Conservation (phyloP, 768 basidiomycete genomes). For the Ramaria sp. region DNA sequence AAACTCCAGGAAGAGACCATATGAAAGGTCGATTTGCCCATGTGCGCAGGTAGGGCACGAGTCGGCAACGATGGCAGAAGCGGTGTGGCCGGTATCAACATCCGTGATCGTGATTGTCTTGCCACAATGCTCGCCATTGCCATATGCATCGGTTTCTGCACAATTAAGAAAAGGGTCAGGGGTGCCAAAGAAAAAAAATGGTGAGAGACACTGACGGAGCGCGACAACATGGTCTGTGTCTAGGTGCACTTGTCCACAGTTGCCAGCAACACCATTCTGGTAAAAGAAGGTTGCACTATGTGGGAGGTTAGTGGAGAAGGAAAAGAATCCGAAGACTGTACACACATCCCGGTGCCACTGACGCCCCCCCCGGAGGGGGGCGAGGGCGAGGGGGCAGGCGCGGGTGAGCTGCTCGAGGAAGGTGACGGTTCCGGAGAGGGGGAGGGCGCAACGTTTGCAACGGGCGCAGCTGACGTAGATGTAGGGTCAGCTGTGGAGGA, state of each 20-base stretch:
- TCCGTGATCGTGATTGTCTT: constrained; percentile 53
- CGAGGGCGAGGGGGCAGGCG: constrained; percentile 12
- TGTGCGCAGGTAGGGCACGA: constrained; percentile 71
- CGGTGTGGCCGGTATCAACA: constrained; percentile 41
- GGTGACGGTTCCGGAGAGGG: constrained; percentile 11
- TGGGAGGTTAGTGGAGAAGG: neutral
- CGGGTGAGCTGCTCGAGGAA: constrained; percentile 10
- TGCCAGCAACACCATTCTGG: constrained; percentile 26
- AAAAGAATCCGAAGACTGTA: too few relatives aligned
- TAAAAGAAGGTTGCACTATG: constrained; percentile 31
- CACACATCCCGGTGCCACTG: constrained; percentile 3
- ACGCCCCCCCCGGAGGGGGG: constrained; percentile 10
- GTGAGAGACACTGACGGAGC: constrained; percentile 33
- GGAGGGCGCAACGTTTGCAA: constrained; percentile 9
- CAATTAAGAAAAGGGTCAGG: constrained; percentile 2
- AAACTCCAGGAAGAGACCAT: constrained; percentile 52
- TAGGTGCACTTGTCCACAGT: constrained; percentile 26
- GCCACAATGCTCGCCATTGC: constrained; percentile 48
- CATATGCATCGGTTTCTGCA: constrained; percentile 42
- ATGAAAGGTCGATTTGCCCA: constrained; percentile 60
- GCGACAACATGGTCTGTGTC: constrained; percentile 46
- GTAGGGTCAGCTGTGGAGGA: constrained; percentile 11
- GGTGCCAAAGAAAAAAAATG: neutral
- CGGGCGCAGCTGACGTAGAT: constrained; percentile 14
- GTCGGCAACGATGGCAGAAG: constrained; percentile 61